Evolutionary conservation across 108 stramenopile species (phyloP).

Genomic region (Epithemia pelagica): DNA sequence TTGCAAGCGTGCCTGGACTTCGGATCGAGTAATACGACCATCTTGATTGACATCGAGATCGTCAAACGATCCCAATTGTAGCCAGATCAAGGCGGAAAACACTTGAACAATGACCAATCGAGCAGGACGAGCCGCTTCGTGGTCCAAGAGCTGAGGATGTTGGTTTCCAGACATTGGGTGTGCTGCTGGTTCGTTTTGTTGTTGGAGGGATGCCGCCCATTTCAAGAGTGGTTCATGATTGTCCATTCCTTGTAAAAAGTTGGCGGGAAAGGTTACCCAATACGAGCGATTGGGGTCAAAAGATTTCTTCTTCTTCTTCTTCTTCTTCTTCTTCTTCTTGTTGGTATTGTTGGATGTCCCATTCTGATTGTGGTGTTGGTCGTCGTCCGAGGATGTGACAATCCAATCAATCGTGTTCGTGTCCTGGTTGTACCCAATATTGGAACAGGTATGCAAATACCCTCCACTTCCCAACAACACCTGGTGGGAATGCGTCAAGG

Average conservation of each 20-base stretch:
- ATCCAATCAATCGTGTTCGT: conserved; percentile 22
- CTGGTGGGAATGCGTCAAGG: conserved; percentile 23
- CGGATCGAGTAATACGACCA: conserved; percentile 28
- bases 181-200: not conserved
- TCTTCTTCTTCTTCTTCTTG: no score
- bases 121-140: conserved; percentile 10
- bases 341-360: no score
- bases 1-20: conserved; percentile 12
- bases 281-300: conserved; percentile 30
- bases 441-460: conserved; percentile 26
- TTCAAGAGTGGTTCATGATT: conserved; percentile 36
- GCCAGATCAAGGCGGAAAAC: conserved; percentile 32
- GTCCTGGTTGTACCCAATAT: conserved; percentile 22
- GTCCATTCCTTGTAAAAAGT: conserved; percentile 35
- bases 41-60: conserved; percentile 32
- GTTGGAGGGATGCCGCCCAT: conserved; percentile 13
- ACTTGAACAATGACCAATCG: conserved; percentile 27
- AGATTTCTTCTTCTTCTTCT: conserved; percentile 15
- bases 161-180: not conserved
- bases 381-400: no score
- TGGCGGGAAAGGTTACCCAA: conserved; percentile 20
- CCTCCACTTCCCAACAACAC: conserved; percentile 17
- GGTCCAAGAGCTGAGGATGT: not conserved
- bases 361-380: no score
- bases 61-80: conserved; percentile 34